These are phyloP conservation scores for Russula emetica DNA, from an alignment of 768 basidiomycete species.

Conservation along the genomic window DNA sequence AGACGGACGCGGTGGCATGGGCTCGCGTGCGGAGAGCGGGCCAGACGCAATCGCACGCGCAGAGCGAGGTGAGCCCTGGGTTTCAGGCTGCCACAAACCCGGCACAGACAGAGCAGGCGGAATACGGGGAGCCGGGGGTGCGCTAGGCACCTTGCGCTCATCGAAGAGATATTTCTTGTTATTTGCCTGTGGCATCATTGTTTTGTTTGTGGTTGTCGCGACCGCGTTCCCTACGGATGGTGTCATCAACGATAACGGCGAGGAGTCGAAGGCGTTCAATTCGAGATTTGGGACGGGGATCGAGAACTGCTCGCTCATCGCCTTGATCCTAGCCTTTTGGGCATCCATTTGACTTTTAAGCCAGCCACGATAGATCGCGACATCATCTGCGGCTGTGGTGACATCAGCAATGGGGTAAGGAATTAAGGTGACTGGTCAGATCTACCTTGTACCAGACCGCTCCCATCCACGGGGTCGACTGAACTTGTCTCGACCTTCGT, in stretches of 20 bases:
- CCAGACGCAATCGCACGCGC: not conserved
- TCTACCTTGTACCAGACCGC: slow-evolving; percentile 8
- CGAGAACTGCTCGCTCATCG: slow-evolving; percentile 11
- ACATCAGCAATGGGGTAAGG: not conserved
- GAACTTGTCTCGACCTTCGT: not conserved
- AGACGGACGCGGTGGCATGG: not conserved
- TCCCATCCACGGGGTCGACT: not conserved
- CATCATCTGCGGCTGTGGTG: not conserved
- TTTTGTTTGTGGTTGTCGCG: not conserved
- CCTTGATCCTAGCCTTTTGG: slow-evolving; percentile 13
- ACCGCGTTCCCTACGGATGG: not conserved
- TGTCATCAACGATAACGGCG: not conserved
- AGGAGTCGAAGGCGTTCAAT: not conserved
- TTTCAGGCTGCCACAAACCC: not conserved
- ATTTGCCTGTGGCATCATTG: too few relatives aligned
- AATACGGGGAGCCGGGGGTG: not conserved
- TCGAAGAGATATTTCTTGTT: not conserved
- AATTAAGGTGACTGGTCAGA: not conserved
- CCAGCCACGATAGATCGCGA: slow-evolving; percentile 7
- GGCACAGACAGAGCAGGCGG: not conserved
- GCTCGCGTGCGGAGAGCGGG: not conserved
- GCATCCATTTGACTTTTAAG: slow-evolving; percentile 1
- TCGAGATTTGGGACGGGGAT: slow-evolving; percentile 19
- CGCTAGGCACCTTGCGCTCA: not conserved
- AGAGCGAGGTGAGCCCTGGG: not conserved